phyloP scores from a whole-genome alignment of 2,329 filamentous ascomycete genomes.

The Aspergillus oerlinghausenensis region DNA sequence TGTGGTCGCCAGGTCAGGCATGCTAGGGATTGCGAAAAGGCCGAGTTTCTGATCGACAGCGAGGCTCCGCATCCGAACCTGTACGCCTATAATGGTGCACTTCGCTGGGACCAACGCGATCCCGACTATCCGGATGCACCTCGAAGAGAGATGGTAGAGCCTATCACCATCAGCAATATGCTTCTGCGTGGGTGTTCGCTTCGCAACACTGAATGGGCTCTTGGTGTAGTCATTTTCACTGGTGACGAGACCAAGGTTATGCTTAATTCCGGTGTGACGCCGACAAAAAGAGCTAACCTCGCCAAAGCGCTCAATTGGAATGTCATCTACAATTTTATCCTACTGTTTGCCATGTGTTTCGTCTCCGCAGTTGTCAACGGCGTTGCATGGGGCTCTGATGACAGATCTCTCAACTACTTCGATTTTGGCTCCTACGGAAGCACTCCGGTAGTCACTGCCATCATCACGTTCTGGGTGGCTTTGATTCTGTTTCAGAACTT shows the following conservation, averaged over 20 bases:
- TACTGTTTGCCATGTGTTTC: conserved; percentile 86
- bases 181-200: conserved; percentile 89
- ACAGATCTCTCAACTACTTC: conserved; percentile 75
- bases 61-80: conserved; percentile 89
- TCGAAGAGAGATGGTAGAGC: conserved; percentile 77
- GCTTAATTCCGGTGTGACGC: conserved; percentile 95
- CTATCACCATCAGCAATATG: conserved; percentile 91
- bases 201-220: conserved; percentile 91
- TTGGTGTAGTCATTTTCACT: conserved; percentile 90
- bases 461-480: conserved; percentile 95
- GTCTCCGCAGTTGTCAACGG: conserved; percentile 81
- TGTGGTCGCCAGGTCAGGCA: conserved; percentile 79
- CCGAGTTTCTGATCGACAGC: conserved; percentile 83
- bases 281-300: conserved; percentile 87
- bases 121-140: conserved; percentile 58
- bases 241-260: conserved; percentile 98
- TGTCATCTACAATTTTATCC: conserved; percentile 91
- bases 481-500: conserved; percentile 97
- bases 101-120: conserved; percentile 77
- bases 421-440: conserved; percentile 80
- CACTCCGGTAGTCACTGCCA: conserved; percentile 71
- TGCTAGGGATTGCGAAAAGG: conserved; percentile 84
- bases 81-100: conserved; percentile 88
- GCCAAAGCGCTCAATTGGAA: conserved; percentile 95
- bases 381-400: conserved; percentile 67